phyloP scores from a whole-genome alignment of 805 yeast species.

The Torulaspora microellipsoides region DNA sequence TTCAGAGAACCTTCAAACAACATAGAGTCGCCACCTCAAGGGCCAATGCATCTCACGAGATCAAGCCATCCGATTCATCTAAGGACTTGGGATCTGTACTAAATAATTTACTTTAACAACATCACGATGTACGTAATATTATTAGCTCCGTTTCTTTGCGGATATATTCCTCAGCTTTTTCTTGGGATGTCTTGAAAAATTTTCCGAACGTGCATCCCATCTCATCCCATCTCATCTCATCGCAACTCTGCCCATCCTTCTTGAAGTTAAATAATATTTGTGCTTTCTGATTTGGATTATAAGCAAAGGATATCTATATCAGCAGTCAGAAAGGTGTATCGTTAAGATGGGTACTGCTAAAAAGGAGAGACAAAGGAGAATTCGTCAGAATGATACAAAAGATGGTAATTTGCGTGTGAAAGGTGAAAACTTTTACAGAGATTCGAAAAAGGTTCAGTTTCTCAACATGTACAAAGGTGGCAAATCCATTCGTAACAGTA shows the following conservation, averaged over 20 bases:
- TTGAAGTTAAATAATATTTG: neutral
- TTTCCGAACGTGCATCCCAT: constrained; percentile 11
- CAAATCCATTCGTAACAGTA: constrained; percentile 76
- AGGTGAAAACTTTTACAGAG: constrained; percentile 95
- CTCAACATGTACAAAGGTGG: constrained; percentile 93
- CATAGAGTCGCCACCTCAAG: constrained; percentile 61
- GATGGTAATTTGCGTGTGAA: constrained; percentile 91
- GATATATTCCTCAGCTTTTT: neutral
- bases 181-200: neutral
- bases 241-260: neutral
- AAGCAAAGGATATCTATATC: neutral
- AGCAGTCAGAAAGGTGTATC: neutral
- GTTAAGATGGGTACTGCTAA: constrained; percentile 80
- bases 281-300: neutral
- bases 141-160: no score
- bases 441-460: constrained; percentile 86
- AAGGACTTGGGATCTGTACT: constrained; percentile 43
- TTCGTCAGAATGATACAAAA: constrained; percentile 72
- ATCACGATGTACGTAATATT: no score
- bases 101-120: constrained; percentile 44
- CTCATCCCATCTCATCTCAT: constrained; percentile 24
- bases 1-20: constrained; percentile 63
- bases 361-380: constrained; percentile 84
- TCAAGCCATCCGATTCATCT: constrained; percentile 41
- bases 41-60: constrained; percentile 51